Base-by-base conservation (phyloP, 306 rosid species). In the Carpinus viminea region DNA sequence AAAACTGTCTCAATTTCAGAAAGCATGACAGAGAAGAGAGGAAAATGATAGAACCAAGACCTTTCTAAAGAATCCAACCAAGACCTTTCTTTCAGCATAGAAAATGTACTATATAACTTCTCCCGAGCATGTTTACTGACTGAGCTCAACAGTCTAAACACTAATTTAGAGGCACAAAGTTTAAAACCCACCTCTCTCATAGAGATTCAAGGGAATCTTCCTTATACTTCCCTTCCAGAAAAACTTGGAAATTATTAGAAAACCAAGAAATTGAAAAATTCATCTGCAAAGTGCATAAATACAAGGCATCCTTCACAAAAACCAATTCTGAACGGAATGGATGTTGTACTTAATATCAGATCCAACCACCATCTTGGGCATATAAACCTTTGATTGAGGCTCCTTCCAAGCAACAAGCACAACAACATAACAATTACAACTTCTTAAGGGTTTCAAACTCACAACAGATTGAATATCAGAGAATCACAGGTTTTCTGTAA, bases 241-340 rank as follows among this genome's bases (percentile, higher is more conserved):
- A 47, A 41, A 13, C 3, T 38, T 68, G 3, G 9, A 7, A 20
- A 16, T 68, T 68, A 68, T 68, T 68, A 38, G 26, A 18, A 41
- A 68, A 41, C 47, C 47, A 31, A 43, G 52, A 75, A 62, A 11
- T 26, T 26, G 59, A 15, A 55, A 17, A 18, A 55, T 59, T 48
- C 31, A 52, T 43, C 50, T n/a, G 16, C 74, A 36, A 31, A 53
- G 70, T 70, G 38, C 41, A 21, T 28, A 85, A 36, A 70, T 76
- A 13, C 72, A 26, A 13, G 70, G 74, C 55, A 68, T 17, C 60
- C 61, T 73, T 61, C 24, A 50, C 18, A 73, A 55, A 50, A 79
- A 73, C 51, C 13, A 82, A 60, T 70, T 72, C 18, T 55, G 64
- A 73, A 41, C 45, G 72, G 70, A 74, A 46, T 74, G 77, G 77